phyloP scores from a whole-genome alignment of 805 yeast genomes.

The Torulaspora maleeae region DNA sequence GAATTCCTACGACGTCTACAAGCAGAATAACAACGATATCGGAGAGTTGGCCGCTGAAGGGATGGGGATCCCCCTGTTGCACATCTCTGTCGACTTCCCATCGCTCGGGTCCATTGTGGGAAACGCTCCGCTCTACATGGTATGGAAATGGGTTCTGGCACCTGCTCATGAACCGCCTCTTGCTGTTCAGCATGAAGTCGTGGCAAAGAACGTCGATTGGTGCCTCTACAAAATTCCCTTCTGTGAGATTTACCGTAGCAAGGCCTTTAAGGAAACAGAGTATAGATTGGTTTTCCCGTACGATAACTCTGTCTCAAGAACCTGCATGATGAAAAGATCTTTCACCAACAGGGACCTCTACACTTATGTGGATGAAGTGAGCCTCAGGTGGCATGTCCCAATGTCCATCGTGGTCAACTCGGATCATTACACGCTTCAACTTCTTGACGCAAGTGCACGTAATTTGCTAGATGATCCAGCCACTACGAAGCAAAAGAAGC shows the following conservation, averaged over 20 bases:
- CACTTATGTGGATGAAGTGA: constrained; percentile 7
- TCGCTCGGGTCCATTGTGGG: constrained; percentile 3
- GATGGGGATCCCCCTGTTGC: constrained; percentile 19
- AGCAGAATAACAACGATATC: constrained; percentile 3
- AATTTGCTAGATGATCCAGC: constrained; percentile 6
- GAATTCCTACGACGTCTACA: constrained; percentile 17
- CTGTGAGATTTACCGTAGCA: constrained; percentile 11
- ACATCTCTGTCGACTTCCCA: constrained; percentile 2
- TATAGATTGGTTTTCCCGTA: constrained; percentile 8
- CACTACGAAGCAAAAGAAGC: constrained; percentile 5
- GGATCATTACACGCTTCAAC: constrained; percentile 13
- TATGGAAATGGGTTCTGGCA: constrained; percentile 11
- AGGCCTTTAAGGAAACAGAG: background rate
- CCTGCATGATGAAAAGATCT: constrained; percentile 5
- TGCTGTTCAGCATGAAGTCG: constrained; percentile 8
- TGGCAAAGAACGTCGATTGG: constrained; percentile 2
- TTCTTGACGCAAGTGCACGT: constrained; percentile 7
- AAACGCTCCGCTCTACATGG: constrained; percentile 7
- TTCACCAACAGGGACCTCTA: constrained; percentile 11
- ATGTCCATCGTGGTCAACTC: constrained; percentile 4
- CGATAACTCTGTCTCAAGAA: background rate
- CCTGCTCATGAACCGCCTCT: constrained; percentile 12
- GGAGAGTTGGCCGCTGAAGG: constrained; percentile 14
- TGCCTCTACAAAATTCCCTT: constrained; percentile 13
- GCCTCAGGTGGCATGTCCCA: constrained; percentile 16